phyloP scores from a whole-genome alignment of 1,284 basidiomycete genomes.

The Athelia sp. region DNA sequence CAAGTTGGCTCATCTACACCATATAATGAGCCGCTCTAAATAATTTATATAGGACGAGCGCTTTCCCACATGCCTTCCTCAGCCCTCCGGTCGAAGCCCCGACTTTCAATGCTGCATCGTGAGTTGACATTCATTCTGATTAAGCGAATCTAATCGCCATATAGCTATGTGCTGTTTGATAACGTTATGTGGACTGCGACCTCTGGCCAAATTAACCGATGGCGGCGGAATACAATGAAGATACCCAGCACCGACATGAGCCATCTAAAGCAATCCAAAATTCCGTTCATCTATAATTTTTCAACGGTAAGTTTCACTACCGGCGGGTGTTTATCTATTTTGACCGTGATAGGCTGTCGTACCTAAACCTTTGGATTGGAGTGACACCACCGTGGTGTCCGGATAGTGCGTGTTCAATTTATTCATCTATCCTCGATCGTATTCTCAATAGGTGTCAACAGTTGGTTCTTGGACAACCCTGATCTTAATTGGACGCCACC shows the following conservation, averaged over 20 bases:
- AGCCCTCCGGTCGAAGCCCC: conserved; percentile 49
- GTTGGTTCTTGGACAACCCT: conserved; percentile 65
- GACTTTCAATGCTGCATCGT: conserved; percentile 50
- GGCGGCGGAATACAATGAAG: conserved; percentile 57
- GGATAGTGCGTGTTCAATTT: conserved; percentile 46
- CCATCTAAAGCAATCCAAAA: conserved; percentile 61
- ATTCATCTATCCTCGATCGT: not conserved
- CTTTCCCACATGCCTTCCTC: conserved; percentile 63
- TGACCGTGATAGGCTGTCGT: conserved; percentile 45
- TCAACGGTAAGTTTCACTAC: conserved; percentile 21
- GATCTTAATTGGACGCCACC: conserved; percentile 59
- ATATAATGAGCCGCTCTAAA: conserved; percentile 6
- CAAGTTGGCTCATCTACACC: conserved; percentile 25
- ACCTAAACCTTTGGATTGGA: conserved; percentile 74
- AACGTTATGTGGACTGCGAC: conserved; percentile 77
- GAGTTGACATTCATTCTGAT: conserved; percentile 15
- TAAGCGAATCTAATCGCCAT: not conserved
- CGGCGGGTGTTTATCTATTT: conserved; percentile 8
- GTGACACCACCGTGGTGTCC: conserved; percentile 60
- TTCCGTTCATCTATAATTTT: conserved; percentile 59
- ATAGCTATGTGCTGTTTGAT: conserved; percentile 63
- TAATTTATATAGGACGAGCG: conserved; percentile 40
- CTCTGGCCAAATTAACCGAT: conserved; percentile 69
- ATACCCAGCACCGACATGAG: conserved; percentile 61
- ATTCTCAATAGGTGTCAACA: conserved; percentile 10